These are phyloP conservation scores for Chytridium lagenaria DNA, from an alignment of 371 early-diverging fungal species.

Conservation along the genomic window DNA sequence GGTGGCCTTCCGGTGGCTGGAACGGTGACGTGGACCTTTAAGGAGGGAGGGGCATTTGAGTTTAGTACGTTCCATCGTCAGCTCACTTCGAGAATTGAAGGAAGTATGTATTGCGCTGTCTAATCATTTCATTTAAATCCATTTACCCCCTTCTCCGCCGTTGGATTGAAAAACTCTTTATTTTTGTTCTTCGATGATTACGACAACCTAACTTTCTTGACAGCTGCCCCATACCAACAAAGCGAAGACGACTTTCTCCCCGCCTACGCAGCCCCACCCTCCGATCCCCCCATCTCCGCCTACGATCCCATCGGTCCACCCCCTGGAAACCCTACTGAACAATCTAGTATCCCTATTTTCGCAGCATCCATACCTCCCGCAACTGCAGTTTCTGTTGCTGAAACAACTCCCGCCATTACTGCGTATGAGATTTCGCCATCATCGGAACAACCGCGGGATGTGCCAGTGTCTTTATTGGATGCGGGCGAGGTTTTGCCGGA, in stretches of 20 bases:
- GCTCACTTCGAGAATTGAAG: constrained; percentile 32
- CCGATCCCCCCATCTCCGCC: background rate
- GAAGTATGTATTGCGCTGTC: too few species aligned
- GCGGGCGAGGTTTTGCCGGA: background rate
- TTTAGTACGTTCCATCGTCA: constrained; percentile 40
- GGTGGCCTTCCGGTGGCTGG: constrained; percentile 41
- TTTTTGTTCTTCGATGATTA: too few species aligned
- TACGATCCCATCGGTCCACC: background rate
- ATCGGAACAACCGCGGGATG: background rate
- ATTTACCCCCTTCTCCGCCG: too few species aligned
- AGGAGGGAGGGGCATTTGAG: constrained; percentile 52
- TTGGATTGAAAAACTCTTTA: too few species aligned
- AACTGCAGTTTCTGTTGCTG: too few species aligned
- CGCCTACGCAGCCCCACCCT: constrained; percentile 3
- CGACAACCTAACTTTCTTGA: too few species aligned
- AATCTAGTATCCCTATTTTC: too few species aligned
- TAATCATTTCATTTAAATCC: too few species aligned
- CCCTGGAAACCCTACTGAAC: background rate
- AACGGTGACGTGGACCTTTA: constrained; percentile 40
- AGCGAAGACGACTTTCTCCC: constrained; percentile 14
- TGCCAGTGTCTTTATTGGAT: background rate
- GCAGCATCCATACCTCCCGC: too few species aligned
- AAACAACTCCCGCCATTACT: background rate
- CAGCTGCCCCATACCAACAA: background rate
- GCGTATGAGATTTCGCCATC: background rate